phyloP scores from a whole-genome alignment of 2,329 filamentous ascomycete species.

The Hypoxylon sp. region DNA sequence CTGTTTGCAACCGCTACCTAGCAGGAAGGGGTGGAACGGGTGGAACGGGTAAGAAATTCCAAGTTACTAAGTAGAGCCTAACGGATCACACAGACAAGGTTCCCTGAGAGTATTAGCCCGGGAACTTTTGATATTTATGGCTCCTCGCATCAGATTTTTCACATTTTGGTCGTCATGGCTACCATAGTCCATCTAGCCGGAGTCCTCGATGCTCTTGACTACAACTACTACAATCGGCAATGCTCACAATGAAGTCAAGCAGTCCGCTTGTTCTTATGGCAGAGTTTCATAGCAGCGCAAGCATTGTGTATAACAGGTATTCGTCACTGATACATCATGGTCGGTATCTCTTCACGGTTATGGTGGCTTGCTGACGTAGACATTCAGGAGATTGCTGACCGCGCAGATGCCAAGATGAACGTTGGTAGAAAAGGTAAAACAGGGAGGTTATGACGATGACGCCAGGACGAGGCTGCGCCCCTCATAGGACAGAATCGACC shows the following conservation, averaged over 20 bases:
- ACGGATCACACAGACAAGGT: constrained; percentile 51
- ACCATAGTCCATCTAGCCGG: constrained; percentile 56
- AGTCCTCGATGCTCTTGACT: constrained; percentile 49
- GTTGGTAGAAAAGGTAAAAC: background rate
- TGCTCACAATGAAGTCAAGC: constrained; percentile 24
- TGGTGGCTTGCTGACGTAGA: background rate
- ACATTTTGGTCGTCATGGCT: constrained; percentile 59
- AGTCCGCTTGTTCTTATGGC: background rate
- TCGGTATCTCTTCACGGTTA: background rate
- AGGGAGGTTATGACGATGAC: background rate
- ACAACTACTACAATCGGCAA: constrained; percentile 47
- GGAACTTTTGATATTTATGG: constrained; percentile 60
- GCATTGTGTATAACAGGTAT: background rate
- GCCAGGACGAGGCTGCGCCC: background rate
- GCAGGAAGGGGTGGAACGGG: background rate
- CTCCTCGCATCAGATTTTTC: constrained; percentile 62
- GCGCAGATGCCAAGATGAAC: background rate
- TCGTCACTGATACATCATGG: background rate
- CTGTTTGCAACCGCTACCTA: background rate
- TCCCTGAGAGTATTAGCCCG: constrained; percentile 58
- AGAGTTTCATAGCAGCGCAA: background rate
- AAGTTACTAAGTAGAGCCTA: constrained; percentile 10
- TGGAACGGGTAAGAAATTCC: background rate
- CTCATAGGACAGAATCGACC: background rate
- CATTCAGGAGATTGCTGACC: background rate